A percentile compares a stretch with the other conserved stretches of the same genome.
Evolutionary conservation across 1,139 yeast species (phyloP).

Genomic region (Nadsonia commutata): DNA sequence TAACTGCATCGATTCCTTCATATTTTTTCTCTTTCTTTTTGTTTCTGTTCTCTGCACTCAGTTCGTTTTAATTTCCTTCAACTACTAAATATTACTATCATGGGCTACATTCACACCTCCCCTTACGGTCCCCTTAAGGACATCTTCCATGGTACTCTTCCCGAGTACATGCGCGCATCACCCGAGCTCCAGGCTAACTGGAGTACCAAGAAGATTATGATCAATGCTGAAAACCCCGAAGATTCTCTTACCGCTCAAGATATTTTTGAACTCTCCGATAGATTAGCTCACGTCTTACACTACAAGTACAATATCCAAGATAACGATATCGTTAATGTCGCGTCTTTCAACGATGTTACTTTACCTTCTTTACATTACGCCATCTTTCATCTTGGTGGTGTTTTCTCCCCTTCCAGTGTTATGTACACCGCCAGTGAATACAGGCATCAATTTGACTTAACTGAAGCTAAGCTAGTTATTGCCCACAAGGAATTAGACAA

Average conservation of each 20-base stretch:
- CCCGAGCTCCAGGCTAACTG: background rate
- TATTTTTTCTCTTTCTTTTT: too few relatives aligned
- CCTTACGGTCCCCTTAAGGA: background rate
- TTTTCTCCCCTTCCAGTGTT: slow-evolving; percentile 24
- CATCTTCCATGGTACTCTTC: background rate
- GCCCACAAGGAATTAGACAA: slow-evolving; percentile 12
- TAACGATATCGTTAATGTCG: slow-evolving; percentile 2
- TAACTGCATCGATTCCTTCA: too few relatives aligned
- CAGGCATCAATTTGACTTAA: slow-evolving; percentile 20
- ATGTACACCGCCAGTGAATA: slow-evolving; percentile 23
- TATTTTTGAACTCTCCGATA: background rate
- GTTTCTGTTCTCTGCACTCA: too few relatives aligned
- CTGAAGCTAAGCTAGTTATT: slow-evolving; percentile 18
- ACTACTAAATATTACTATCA: too few relatives aligned
- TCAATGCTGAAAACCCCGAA: background rate
- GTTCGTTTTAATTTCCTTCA: too few relatives aligned
- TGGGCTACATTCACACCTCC: background rate
- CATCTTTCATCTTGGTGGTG: slow-evolving; percentile 21
- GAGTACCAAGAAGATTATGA: background rate
- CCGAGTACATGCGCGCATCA: background rate
- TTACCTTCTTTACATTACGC: slow-evolving; percentile 20
- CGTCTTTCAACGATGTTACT: slow-evolving; percentile 2
- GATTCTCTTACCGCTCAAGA: background rate
- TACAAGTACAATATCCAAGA: slow-evolving; percentile 1
- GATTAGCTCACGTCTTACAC: slow-evolving; percentile 3